Conservation (phyloP, 306 rosid species). For the Sphenostylis stenocarpa region DNA sequence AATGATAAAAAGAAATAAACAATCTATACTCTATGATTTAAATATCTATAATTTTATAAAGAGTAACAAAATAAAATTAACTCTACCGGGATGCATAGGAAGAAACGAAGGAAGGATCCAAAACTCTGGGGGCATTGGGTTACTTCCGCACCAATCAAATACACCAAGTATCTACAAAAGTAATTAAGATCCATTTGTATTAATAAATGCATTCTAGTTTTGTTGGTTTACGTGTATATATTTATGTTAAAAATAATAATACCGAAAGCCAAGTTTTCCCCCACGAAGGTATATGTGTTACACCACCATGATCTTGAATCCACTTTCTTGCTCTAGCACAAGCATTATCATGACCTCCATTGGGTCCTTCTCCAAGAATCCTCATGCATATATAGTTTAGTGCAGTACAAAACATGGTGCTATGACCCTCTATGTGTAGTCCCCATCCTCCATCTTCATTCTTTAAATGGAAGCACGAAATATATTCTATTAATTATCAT, state of each 20-base stretch:
- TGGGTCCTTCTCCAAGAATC: slow-evolving; percentile 67
- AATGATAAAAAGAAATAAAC: no score
- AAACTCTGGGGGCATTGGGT: slow-evolving; percentile 87
- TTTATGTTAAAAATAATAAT: background rate
- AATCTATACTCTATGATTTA: background rate
- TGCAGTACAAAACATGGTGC: slow-evolving; percentile 70
- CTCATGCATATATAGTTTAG: slow-evolving; percentile 67
- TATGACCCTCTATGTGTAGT: slow-evolving; percentile 71
- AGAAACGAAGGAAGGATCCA: slow-evolving; percentile 82
- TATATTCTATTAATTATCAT: background rate
- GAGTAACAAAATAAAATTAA: background rate
- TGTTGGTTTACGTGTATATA: background rate
- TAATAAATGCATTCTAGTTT: background rate
- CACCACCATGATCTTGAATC: slow-evolving; percentile 74
- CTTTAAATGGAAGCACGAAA: slow-evolving; percentile 31
- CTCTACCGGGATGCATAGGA: slow-evolving; percentile 69
- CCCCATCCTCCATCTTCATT: slow-evolving; percentile 96
- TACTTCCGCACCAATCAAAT: slow-evolving; percentile 68
- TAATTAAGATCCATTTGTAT: background rate
- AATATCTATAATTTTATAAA: background rate
- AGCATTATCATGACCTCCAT: slow-evolving; percentile 61
- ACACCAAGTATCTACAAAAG: slow-evolving; percentile 59
- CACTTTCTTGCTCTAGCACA: slow-evolving; percentile 67
- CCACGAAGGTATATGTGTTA: slow-evolving; percentile 73
- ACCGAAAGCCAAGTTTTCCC: slow-evolving; percentile 92